These are phyloP conservation scores for Rhodotorula sp. DNA, from an alignment of 1,284 basidiomycete species.

Conservation along the genomic window DNA sequence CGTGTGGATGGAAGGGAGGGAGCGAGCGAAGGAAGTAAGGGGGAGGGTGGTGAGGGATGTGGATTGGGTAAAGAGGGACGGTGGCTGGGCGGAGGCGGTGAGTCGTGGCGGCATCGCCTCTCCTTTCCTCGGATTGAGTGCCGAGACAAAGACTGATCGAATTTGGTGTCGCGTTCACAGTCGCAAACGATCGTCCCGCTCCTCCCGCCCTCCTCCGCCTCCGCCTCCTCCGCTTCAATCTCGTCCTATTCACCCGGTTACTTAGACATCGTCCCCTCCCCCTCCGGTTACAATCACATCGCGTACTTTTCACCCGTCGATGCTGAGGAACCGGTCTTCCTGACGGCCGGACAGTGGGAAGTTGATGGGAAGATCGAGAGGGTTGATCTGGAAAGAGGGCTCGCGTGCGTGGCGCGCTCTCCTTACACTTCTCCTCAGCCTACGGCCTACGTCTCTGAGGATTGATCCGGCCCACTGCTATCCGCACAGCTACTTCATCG, in stretches of 20 bases:
- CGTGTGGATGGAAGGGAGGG: conserved; percentile 27
- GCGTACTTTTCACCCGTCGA: conserved; percentile 78
- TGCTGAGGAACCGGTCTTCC: conserved; percentile 66
- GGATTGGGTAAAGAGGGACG: conserved; percentile 72
- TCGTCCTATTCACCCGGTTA: conserved; percentile 58
- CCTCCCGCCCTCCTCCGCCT: neutral
- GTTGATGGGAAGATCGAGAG: conserved; percentile 70
- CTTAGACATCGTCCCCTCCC: conserved; percentile 77
- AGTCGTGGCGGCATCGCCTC: conserved; percentile 16
- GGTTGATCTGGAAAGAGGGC: conserved; percentile 64
- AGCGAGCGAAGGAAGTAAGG: conserved; percentile 33
- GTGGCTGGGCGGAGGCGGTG: conserved; percentile 82
- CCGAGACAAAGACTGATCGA: too few species aligned
- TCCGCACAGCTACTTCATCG: conserved; percentile 72
- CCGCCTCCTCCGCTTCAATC: neutral
- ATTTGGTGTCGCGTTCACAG: too few species aligned
- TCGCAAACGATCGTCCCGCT: conserved; percentile 27
- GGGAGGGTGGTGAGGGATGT: conserved; percentile 69
- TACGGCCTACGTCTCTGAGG: neutral
- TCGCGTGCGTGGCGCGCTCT: conserved; percentile 62
- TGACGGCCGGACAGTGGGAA: conserved; percentile 88
- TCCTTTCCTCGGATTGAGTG: neutral
- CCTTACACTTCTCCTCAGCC: neutral
- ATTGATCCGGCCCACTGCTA: too few species aligned
- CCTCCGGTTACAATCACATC: conserved; percentile 80